phyloP scores from a whole-genome alignment of 192 early-diverging fungal species.

The Gorgonomyces haynaldii region DNA sequence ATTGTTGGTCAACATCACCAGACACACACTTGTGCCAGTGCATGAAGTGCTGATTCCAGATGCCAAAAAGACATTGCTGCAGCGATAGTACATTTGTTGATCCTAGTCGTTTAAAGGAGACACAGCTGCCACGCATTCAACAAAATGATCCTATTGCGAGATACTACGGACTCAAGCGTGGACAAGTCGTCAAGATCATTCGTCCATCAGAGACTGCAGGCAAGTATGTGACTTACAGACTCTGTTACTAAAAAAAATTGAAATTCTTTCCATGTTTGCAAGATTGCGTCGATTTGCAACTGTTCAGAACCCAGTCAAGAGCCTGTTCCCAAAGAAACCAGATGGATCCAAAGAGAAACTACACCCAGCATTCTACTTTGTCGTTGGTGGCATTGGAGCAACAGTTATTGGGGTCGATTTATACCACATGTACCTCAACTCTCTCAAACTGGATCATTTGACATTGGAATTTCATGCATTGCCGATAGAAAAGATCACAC shows the following conservation, averaged over 20 bases:
- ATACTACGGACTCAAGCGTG: constrained; percentile 80
- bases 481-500: background rate
- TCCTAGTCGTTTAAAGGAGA: constrained; percentile 77
- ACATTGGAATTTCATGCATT: background rate
- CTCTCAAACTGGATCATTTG: no score
- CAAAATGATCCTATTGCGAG: constrained; percentile 82
- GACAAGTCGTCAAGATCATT: constrained; percentile 86
- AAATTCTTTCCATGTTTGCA: no score
- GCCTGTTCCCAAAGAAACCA: no score
- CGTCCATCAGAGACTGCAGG: constrained; percentile 92
- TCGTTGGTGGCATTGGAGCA: no score
- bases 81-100: constrained; percentile 66
- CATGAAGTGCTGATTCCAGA: constrained; percentile 76
- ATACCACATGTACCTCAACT: no score
- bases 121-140: constrained; percentile 87
- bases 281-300: no score
- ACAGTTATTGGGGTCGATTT: no score
- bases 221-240: constrained; percentile 83
- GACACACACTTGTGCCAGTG: constrained; percentile 89
- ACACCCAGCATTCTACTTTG: no score
- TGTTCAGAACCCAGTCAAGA: no score
- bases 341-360: no score
- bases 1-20: constrained; percentile 93
- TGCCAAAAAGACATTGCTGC: constrained; percentile 83
- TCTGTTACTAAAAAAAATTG: constrained; percentile 61